phyloP scores from a whole-genome alignment of 768 basidiomycete genomes.

The Gloeophyllum trabeum region DNA sequence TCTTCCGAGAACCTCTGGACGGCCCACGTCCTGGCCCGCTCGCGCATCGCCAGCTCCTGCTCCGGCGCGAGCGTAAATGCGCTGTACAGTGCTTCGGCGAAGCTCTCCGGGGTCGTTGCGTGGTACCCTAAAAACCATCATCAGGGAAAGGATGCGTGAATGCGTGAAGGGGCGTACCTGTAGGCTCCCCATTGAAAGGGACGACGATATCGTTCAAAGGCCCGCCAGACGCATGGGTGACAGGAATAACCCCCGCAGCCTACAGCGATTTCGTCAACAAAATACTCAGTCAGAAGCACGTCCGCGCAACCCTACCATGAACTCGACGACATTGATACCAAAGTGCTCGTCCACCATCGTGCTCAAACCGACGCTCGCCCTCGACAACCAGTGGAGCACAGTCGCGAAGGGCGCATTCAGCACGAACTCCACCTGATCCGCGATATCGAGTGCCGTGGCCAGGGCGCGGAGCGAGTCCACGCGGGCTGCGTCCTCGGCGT shows the following conservation, averaged over 20 bases:
- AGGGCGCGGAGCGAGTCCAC: conserved; percentile 49
- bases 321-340: conserved; percentile 96
- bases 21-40: conserved; percentile 61
- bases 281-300: not conserved
- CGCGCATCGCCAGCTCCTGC: conserved; percentile 51
- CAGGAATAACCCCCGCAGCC: conserved; percentile 91
- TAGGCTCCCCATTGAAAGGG: conserved; percentile 57
- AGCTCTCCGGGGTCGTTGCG: conserved; percentile 51
- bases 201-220: conserved; percentile 88
- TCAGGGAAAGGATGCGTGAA: not conserved
- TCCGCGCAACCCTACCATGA: conserved; percentile 56
- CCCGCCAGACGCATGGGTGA: conserved; percentile 89
- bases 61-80: conserved; percentile 44
- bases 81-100: conserved; percentile 54
- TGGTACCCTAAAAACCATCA: conserved; percentile 51
- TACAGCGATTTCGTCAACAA: conserved; percentile 18
- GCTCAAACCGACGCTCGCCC: conserved; percentile 76
- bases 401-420: conserved; percentile 74
- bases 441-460: too few relatives aligned
- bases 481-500: conserved; percentile 59
- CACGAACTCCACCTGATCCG: conserved; percentile 60
- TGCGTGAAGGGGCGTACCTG: conserved; percentile 30
- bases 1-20: conserved; percentile 63
- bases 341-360: conserved; percentile 99
- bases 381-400: conserved; percentile 60